A percentile compares a stretch with the other conserved stretches of the same genome.
phyloP scores from a whole-genome alignment of 2,329 filamentous ascomycete species.

The Cladosporium sp. region DNA sequence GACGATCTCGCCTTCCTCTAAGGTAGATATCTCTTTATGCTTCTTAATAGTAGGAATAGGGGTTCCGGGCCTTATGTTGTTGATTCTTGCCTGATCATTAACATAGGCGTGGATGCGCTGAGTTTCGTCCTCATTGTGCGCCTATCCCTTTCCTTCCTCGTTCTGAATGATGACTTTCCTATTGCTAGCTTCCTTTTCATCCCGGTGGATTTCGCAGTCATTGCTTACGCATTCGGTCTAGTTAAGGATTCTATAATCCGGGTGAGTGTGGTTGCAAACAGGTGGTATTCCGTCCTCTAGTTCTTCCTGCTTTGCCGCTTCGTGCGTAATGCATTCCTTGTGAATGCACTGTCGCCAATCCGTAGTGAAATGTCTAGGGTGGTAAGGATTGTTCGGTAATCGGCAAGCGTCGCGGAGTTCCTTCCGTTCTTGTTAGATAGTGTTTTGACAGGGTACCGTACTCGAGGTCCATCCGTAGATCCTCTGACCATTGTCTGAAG shows the following conservation, averaged over 20 bases:
- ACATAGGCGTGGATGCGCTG: not conserved
- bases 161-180: not conserved
- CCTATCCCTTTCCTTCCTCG: not conserved
- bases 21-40: conserved; percentile 1
- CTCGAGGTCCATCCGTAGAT: no score
- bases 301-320: not conserved
- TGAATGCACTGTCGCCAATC: not conserved
- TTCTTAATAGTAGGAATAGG: no score
- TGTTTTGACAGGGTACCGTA: no score
- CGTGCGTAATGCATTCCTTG: not conserved
- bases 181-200: conserved; percentile 1
- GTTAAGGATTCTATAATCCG: conserved; percentile 1
- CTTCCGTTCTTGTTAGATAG: no score
- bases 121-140: no score
- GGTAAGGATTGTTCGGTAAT: not conserved
- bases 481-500: no score
- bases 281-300: not conserved
- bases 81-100: not conserved
- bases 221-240: not conserved
- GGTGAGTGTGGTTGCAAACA: not conserved
- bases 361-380: not conserved
- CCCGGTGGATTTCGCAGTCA: not conserved
- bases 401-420: not conserved
- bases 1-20: conserved; percentile 15
- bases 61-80: no score